Percentiles rank a stretch among this genome's conserved stretches.
These are phyloP conservation scores for Coemansia sp. DNA, from an alignment of 192 early-diverging fungal genomes.

Conservation along the genomic window DNA sequence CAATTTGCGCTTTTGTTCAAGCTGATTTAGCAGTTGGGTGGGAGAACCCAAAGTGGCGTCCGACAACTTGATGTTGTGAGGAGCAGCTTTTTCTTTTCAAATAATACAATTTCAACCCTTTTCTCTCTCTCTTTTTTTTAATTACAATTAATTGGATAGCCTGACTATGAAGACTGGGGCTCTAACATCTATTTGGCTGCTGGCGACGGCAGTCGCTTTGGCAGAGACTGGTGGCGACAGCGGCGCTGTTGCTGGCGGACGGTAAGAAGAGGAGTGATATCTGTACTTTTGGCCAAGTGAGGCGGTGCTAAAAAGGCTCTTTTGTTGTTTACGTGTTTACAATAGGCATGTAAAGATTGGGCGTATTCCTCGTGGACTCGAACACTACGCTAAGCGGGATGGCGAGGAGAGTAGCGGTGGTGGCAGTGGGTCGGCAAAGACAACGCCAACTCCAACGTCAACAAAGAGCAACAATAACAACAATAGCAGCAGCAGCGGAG, in stretches of 20 bases:
- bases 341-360: constrained; percentile 13
- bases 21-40: neutral
- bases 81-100: neutral
- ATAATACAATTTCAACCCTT: neutral
- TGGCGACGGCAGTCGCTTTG: neutral
- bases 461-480: neutral
- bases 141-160: neutral
- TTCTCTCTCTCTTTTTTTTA: neutral
- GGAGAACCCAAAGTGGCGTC: neutral
- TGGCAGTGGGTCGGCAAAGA: neutral
- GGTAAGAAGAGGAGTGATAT: neutral
- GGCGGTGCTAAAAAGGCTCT: neutral
- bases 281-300: neutral
- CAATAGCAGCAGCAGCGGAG: neutral
- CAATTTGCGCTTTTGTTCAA: neutral
- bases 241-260: neutral
- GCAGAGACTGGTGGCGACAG: neutral
- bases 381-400: neutral
- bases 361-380: constrained; percentile 4
- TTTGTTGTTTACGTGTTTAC: neutral
- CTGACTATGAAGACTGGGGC: neutral
- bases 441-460: neutral
- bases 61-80: neutral
- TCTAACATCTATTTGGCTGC: neutral
- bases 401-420: neutral